Percentiles rank a stretch among this genome's conserved stretches.
Evolutionary conservation across 129 eudicot genomes (phyloP).

Genomic region (Silybum marianum): DNA sequence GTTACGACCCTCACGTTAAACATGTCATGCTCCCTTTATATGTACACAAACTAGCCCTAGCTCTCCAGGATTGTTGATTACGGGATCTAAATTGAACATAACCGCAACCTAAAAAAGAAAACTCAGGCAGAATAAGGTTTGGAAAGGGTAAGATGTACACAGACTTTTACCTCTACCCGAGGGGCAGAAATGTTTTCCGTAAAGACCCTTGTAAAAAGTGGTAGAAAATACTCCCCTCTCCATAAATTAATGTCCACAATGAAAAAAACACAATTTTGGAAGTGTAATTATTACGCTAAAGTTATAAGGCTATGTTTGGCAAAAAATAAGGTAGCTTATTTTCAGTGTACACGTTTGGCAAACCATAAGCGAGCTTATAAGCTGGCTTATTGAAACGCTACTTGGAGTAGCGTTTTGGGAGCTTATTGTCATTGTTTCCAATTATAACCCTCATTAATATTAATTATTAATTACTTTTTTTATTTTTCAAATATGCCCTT

Average conservation of each 20-base stretch:
- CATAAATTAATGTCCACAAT: background rate
- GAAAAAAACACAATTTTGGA: background rate
- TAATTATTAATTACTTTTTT: too few species aligned
- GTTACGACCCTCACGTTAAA: background rate
- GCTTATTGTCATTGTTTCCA: too few species aligned
- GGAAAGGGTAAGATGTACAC: background rate
- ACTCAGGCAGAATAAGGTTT: background rate
- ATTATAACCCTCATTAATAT: too few species aligned
- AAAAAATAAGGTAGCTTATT: too few species aligned
- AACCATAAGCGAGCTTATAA: too few species aligned
- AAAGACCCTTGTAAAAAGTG: background rate
- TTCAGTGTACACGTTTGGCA: too few species aligned
- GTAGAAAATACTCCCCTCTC: background rate
- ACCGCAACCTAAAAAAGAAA: background rate
- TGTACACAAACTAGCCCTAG: conserved; percentile 1
- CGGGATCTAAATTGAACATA: background rate
- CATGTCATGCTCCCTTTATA: background rate
- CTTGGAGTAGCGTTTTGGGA: too few species aligned
- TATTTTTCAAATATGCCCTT: too few species aligned
- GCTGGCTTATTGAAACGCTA: too few species aligned
- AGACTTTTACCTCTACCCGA: background rate
- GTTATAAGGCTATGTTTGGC: too few species aligned
- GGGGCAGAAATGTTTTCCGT: background rate
- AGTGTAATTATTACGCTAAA: too few species aligned
- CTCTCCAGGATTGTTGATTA: background rate